Percentiles rank a stretch among this genome's conserved stretches.
Conservation (phyloP, 179 eudicot genomes). For the Spergularia azorica region DNA sequence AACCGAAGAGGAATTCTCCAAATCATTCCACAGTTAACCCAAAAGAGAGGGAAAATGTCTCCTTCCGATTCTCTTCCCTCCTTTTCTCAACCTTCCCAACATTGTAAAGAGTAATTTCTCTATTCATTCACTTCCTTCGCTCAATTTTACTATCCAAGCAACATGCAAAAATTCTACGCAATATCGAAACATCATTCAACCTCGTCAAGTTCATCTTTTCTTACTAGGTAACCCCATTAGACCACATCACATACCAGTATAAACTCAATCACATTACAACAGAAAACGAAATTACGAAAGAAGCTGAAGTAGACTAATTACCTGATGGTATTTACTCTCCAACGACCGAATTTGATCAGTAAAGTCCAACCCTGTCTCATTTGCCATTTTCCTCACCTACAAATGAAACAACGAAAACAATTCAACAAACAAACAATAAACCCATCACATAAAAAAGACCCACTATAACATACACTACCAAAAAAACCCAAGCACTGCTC, state of each 20-base stretch:
- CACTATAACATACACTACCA: not conserved
- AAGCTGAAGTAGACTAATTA: not conserved
- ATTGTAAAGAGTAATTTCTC: no score
- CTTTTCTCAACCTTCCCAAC: no score
- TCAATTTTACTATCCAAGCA: no score
- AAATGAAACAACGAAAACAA: not conserved
- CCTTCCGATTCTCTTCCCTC: no score
- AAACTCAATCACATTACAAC: not conserved
- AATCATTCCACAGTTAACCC: no score
- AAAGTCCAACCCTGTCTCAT: constrained; percentile 85
- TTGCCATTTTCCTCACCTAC: constrained; percentile 82
- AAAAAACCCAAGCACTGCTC: not conserved
- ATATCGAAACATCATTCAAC: no score
- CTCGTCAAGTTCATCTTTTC: no score
- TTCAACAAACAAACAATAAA: not conserved
- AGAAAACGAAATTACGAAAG: not conserved
- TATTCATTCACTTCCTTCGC: no score
- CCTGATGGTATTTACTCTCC: constrained; percentile 82
- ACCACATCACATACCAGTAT: not conserved
- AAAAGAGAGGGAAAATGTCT: no score
- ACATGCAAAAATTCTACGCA: no score
- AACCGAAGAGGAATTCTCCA: no score
- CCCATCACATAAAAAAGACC: not conserved
- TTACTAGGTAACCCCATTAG: no score
- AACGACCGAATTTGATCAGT: constrained; percentile 64